Base-by-base conservation (phyloP, 2,329 filamentous ascomycete genomes). In the Exophiala aquamarina region DNA sequence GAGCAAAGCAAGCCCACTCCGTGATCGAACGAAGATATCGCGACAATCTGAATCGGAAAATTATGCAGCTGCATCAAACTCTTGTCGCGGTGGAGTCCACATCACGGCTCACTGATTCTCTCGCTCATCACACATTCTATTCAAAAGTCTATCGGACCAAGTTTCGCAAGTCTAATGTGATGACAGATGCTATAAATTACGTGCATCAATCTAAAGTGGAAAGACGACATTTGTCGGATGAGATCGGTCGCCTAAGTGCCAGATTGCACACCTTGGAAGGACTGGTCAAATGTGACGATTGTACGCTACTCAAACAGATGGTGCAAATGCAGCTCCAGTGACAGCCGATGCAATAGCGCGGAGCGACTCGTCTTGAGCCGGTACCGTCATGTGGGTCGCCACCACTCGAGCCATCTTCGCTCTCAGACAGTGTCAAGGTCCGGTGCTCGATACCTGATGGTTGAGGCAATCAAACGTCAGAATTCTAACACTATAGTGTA, bases 121-220 rank as follows among this genome's bases (percentile, higher is more conserved):
- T n/a, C n/a, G n/a, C n/a, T n/a, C n/a, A n/a, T n/a, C n/a, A n/a
- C n/a, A n/a, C n/a, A n/a, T n/a, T n/a, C n/a, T n/a, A n/a, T n/a
- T n/a, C n/a, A n/a, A n/a, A n/a, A n/a, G n/a, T n/a, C n/a, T n/a
- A n/a, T n/a, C n/a, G n/a, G n/a, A n/a, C n/a, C n/a, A n/a, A n/a
- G n/a, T n/a, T 50, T 4, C 44, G 51, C 14, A 56, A 56, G 23
- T 50, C 45, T 14, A 50, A 56, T 20, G 48, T 56, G 32, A 48
- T 56, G 29, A 43, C 44, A 17, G 32, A 47, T 39, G 53, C 53
- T 4, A 50, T 56, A 39, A 44, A 37, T 9, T 56, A 54, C 20
- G 45, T 56, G 18, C 50, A 56, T 14, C 31, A 42, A 19, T 45
- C 43, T 2, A 47, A 54, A 26, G 10, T 42, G 3, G 50, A 56